Evolutionary conservation across 2,329 filamentous ascomycete species (phyloP), one percentile per base, ranked within the genome.

Genomic region (Sphaerulina musiva): DNA sequence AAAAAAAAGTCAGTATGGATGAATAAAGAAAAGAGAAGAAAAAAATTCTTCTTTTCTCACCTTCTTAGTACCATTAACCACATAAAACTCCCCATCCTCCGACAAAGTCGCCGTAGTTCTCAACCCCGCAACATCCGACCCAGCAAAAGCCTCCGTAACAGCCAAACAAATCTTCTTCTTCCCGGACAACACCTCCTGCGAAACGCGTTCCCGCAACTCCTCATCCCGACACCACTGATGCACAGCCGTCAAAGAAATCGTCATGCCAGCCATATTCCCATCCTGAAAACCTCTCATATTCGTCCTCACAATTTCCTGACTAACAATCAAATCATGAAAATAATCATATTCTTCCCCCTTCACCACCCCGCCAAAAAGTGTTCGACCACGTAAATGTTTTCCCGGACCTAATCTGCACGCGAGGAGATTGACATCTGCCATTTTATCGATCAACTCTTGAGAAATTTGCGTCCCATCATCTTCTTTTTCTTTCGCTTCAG

Each of bases 121-220:
- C 38, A 95, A 76, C 12, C 86, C 83, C 11, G 89, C 87, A 4
- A 95, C 89, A 69, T 95, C 89, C 38, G 81, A 85, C 11, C 89
- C 89, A 12, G 89, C 89, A 71, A 95, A 93, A 0, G 89, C 89
- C 72, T 95, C 89, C 1, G 89, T 93, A 66, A 95, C 89, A 50
- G 89, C 89, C 2, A 95, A 76, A 67, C 86, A 92, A 68, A 93
- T 89, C 78, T 91, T 91, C 81, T 93, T 93, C 78, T 84, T 82
- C 56, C 89, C 89, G 44, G 79, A 81, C 61, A 95, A 79, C 44
- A 89, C 84, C 64, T 93, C 87, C 36, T 83, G 77, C 34, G 83
- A 80, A 45, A 95, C 78, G 50, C 77, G 78, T 62, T 84, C 78
- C 72, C 84, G 84, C 63, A 88, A 79, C 41, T 74, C 74, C 53